These are phyloP conservation scores for Termitomyces sp. DNA, from an alignment of 768 basidiomycete genomes.

Conservation along the genomic window DNA sequence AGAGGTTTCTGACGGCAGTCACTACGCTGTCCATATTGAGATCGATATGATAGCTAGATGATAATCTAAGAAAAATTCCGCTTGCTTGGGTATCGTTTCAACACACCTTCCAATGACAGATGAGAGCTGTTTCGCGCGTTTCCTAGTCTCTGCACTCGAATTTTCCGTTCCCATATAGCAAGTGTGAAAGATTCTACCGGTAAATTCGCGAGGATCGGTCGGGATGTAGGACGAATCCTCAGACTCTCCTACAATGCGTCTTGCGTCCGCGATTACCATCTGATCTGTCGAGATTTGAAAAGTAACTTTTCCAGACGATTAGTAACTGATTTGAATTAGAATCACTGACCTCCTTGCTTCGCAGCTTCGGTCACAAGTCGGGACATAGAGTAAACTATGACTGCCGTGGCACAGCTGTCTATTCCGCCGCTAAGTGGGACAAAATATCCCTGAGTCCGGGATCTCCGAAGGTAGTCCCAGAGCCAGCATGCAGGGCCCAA, in stretches of 20 bases:
- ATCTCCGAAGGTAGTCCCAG: slow-evolving; percentile 98
- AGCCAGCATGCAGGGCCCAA: slow-evolving; percentile 98
- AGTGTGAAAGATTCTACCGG: slow-evolving; percentile 86
- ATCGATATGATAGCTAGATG: slow-evolving; percentile 80
- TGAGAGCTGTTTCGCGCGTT: slow-evolving; percentile 81
- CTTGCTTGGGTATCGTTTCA: not conserved
- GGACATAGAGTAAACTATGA: slow-evolving; percentile 97
- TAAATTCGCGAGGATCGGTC: slow-evolving; percentile 82
- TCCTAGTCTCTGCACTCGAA: slow-evolving; percentile 80
- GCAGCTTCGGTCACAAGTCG: slow-evolving; percentile 82
- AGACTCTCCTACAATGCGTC: slow-evolving; percentile 82
- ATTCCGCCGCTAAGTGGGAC: slow-evolving; percentile 94
- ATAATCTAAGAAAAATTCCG: not conserved
- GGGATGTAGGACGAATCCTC: slow-evolving; percentile 81
- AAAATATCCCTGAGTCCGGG: slow-evolving; percentile 92
- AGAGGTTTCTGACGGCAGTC: slow-evolving; percentile 76
- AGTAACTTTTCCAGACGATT: not conserved
- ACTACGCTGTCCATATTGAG: slow-evolving; percentile 95
- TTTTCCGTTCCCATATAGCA: slow-evolving; percentile 99
- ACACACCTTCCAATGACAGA: slow-evolving; percentile 82
- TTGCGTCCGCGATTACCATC: slow-evolving; percentile 90
- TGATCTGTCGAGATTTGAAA: slow-evolving; percentile 2
- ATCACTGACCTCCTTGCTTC: slow-evolving; percentile 49
- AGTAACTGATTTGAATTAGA: not conserved
- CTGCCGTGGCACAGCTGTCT: slow-evolving; percentile 94